Evolutionary conservation across 148 eudicot species (phyloP).

Genomic region (Chenopodium formosanum): DNA sequence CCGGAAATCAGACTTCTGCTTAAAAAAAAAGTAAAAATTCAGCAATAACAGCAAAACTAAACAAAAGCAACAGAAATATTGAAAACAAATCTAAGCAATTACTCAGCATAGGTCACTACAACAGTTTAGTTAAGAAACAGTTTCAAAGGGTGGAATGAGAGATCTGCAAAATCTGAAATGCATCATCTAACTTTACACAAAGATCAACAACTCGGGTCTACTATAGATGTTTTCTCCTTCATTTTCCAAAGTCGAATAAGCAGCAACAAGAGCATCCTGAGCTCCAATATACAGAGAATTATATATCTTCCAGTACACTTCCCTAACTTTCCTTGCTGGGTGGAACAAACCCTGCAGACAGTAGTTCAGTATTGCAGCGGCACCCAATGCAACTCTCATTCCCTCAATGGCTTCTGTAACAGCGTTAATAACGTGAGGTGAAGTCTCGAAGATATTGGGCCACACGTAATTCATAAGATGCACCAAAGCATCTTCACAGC

Average conservation of each 20-base stretch:
- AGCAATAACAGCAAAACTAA: background rate
- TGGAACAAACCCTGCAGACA: slow-evolving; percentile 94
- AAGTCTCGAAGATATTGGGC: slow-evolving; percentile 95
- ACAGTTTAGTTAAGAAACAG: background rate
- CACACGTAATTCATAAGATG: slow-evolving; percentile 83
- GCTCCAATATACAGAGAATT: slow-evolving; percentile 88
- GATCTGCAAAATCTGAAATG: background rate
- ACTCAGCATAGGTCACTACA: background rate
- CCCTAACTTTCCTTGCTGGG: slow-evolving; percentile 94
- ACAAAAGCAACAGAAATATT: background rate
- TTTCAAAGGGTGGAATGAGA: too few relatives aligned
- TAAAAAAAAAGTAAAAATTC: too few relatives aligned
- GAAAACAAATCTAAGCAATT: background rate
- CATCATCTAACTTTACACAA: slow-evolving; percentile 36
- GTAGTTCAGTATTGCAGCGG: slow-evolving; percentile 80
- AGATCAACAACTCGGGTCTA: slow-evolving; percentile 81
- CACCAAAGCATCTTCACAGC: slow-evolving; percentile 87
- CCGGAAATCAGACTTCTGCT: too few relatives aligned
- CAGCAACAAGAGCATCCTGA: slow-evolving; percentile 88
- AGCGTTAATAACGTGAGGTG: slow-evolving; percentile 92
- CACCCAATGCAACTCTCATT: slow-evolving; percentile 89
- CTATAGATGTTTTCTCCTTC: slow-evolving; percentile 66
- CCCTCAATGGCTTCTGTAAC: slow-evolving; percentile 96
- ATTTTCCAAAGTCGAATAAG: slow-evolving; percentile 78
- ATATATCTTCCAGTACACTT: slow-evolving; percentile 95